Evolutionary conservation across 108 stramenopile species (phyloP).

Genomic region (Nitzschia sp.): DNA sequence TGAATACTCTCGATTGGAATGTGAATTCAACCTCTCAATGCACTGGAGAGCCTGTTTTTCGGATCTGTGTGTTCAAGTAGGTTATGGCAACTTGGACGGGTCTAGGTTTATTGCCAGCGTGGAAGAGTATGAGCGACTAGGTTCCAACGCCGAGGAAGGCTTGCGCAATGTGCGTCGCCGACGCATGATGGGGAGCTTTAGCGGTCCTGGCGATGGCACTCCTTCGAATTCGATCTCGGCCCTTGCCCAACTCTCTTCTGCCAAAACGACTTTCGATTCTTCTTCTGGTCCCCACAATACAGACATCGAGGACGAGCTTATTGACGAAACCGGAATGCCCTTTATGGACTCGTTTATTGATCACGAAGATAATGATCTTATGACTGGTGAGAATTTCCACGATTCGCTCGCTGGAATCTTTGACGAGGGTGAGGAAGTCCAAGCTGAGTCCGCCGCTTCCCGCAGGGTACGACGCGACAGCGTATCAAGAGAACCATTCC

Average conservation of each 20-base stretch:
- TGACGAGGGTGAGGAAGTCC: background rate
- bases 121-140: conserved; percentile 46
- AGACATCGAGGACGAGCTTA: background rate
- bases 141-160: conserved; percentile 39
- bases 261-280: background rate
- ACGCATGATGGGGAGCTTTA: conserved; percentile 32
- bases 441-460: background rate
- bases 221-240: background rate
- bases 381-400: background rate
- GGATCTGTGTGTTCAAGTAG: conserved; percentile 66
- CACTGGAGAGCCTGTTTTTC: conserved; percentile 69
- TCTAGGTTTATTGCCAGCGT: conserved; percentile 54
- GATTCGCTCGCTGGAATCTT: background rate
- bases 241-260: background rate
- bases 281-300: background rate
- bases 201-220: background rate
- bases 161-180: conserved; percentile 53
- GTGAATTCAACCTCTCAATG: conserved; percentile 52
- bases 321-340: background rate
- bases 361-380: background rate
- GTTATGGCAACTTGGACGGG: conserved; percentile 49
- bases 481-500: conserved; percentile 31
- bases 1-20: conserved; percentile 49
- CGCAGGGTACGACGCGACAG: no score
- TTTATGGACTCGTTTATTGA: background rate